Percentiles rank a stretch among this genome's conserved stretches.
Evolutionary conservation across 148 eudicot species (phyloP).

Genomic region (Rhododendron henanense): DNA sequence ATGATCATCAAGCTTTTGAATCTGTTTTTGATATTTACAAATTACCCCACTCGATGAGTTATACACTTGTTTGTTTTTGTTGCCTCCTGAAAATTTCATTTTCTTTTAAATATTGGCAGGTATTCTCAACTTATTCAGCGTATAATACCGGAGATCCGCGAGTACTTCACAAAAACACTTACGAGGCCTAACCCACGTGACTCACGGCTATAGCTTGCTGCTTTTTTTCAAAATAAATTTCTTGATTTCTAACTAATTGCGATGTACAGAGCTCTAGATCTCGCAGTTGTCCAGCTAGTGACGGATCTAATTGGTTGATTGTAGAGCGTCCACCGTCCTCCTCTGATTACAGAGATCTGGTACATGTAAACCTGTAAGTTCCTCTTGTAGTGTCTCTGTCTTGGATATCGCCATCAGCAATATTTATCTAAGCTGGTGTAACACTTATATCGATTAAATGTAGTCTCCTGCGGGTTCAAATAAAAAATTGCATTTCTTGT

Average conservation of each 20-base stretch:
- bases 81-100: not conserved
- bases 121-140: slow-evolving; percentile 54
- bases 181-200: slow-evolving; percentile 31
- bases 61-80: not conserved
- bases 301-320: slow-evolving; percentile 13
- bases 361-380: slow-evolving; percentile 20
- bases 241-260: slow-evolving; percentile 18
- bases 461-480: not conserved
- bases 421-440: not conserved
- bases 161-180: slow-evolving; percentile 52
- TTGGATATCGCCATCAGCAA: not conserved
- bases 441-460: not conserved
- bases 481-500: not conserved
- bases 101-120: slow-evolving; percentile 33
- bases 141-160: slow-evolving; percentile 67
- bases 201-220: slow-evolving; percentile 31
- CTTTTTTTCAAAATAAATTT: not conserved
- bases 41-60: not conserved
- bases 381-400: not conserved
- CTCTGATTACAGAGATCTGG: slow-evolving; percentile 9
- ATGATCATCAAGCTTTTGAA: not conserved
- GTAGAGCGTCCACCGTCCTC: slow-evolving; percentile 9
- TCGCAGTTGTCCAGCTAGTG: slow-evolving; percentile 1
- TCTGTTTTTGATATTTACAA: not conserved
- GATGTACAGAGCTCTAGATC: slow-evolving; percentile 29